Evolutionary conservation across 2,329 filamentous ascomycete species (phyloP).

Genomic region (Fusarium sp.): DNA sequence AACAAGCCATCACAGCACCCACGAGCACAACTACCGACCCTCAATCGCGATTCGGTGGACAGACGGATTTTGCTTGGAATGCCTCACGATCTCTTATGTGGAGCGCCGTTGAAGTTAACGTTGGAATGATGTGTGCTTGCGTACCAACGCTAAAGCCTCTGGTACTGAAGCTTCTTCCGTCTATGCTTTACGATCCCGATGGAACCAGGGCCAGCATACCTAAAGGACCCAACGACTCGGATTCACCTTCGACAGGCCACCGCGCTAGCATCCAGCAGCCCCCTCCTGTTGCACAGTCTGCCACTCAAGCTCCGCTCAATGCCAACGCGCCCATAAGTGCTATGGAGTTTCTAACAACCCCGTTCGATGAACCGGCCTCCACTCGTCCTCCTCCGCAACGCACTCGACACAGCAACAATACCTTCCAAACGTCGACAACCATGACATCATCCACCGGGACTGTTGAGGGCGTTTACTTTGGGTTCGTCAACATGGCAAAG

Average conservation of each 20-base stretch:
- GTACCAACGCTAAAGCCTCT: constrained; percentile 94
- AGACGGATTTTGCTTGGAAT: constrained; percentile 74
- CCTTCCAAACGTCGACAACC: constrained; percentile 47
- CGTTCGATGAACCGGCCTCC: constrained; percentile 49
- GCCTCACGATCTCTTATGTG: constrained; percentile 91
- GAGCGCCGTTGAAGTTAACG: constrained; percentile 91
- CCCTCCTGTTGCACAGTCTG: constrained; percentile 38
- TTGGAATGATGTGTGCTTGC: constrained; percentile 90
- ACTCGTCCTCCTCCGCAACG: constrained; percentile 23
- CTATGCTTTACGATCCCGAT: constrained; percentile 66
- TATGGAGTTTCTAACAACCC: constrained; percentile 63
- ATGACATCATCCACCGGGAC: constrained; percentile 52
- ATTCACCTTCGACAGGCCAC: constrained; percentile 45
- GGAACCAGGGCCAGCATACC: constrained; percentile 52
- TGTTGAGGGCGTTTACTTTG: constrained; percentile 72
- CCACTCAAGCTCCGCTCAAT: constrained; percentile 37
- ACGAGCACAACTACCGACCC: constrained; percentile 54
- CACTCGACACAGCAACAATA: constrained; percentile 13
- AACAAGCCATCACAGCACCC: constrained; percentile 72
- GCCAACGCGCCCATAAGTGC: constrained; percentile 52
- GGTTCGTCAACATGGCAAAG: constrained; percentile 78
- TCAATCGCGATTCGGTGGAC: constrained; percentile 63
- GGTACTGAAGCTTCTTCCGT: constrained; percentile 72
- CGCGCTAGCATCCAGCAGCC: constrained; percentile 45
- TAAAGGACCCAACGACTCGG: constrained; percentile 51